Base-by-base conservation (phyloP, 768 basidiomycete species). In the Cystoderma amianthinum region DNA sequence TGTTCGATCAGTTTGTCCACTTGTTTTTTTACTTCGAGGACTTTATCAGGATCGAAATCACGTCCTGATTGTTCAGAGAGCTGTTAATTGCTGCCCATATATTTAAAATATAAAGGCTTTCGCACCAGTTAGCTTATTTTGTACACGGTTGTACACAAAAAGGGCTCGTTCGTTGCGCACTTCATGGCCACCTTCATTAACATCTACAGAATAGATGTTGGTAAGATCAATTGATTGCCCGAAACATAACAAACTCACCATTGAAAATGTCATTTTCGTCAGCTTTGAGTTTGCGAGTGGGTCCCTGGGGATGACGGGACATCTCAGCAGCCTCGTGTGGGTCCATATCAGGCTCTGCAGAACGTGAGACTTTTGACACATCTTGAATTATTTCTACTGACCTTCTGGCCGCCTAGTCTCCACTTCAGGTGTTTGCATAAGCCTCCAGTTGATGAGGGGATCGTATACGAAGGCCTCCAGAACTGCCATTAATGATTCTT, bases 381-480 rank as follows among this genome's bases (percentile, higher is more conserved):
- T 43, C 11, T 48, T 16, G 21, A 22, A 16, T 37, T 16, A 15
- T 16, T 30, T 48, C 39, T 36, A 40, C 36, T 47, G 44, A 81
- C 85, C 84, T 59, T 88, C 83, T 21, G 75, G 71, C 39, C 81
- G 76, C 43, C 81, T 73, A 17, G 69, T 69, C 43, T 90, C 87
- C 28, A 77, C 80, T 39, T 93, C 89, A 7, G 25, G 25, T 4
- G 85, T 77, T 53, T 88, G 86, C 72, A 90, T 85, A 47, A 96
- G 68, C 51, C 93, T 79, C 93, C 94, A 99, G 54, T 92, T 95
- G 69, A 98, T 94, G 43, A 99, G 66, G 10, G 96, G 96, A 56
- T 99, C 96, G 53, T 98, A 97, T 6, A 98, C 94, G 57, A 99
- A 98, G 5, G 96, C 95, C 60, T 99, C 96, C 20, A 99, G 71